Percentiles rank a stretch among this genome's conserved stretches.
phyloP scores from a whole-genome alignment of 805 yeast genomes.

The Dipodascus geniculatus region DNA sequence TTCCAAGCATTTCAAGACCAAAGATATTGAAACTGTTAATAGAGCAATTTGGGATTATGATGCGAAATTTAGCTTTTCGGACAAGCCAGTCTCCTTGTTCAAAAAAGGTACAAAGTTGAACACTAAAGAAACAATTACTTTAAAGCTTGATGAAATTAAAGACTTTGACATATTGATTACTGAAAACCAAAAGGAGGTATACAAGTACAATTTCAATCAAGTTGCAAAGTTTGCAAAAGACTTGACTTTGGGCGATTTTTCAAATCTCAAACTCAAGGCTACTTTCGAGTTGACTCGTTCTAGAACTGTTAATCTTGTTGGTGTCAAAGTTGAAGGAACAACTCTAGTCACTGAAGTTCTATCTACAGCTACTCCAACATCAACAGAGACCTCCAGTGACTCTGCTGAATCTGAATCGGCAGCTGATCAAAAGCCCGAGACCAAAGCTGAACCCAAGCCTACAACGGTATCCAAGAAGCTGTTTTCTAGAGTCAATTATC shows the following conservation, averaged over 20 bases:
- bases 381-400: conserved; percentile 3
- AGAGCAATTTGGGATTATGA: conserved; percentile 40
- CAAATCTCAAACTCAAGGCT: conserved; percentile 8
- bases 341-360: not conserved
- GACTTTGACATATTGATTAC: conserved; percentile 18
- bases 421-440: conserved; percentile 8
- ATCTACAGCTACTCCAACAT: conserved; percentile 5
- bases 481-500: conserved; percentile 24
- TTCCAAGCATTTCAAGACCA: conserved; percentile 55
- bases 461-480: conserved; percentile 14
- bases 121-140: conserved; percentile 27
- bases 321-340: not conserved
- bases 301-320: conserved; percentile 11
- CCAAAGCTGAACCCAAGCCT: conserved; percentile 10
- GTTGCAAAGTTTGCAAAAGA: conserved; percentile 16
- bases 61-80: conserved; percentile 23
- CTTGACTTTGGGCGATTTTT: conserved; percentile 20
- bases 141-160: conserved; percentile 19
- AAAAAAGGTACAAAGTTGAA: conserved; percentile 34
- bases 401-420: conserved; percentile 7
- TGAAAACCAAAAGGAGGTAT: conserved; percentile 14
- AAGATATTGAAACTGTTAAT: conserved; percentile 49
- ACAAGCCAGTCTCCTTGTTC: conserved; percentile 29
- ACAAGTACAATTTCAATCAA: conserved; percentile 23
- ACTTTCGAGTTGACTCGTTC: conserved; percentile 11